Percentiles rank a stretch among this genome's conserved stretches.
phyloP scores from a whole-genome alignment of 306 rosid species.

The Cicer judaicum region DNA sequence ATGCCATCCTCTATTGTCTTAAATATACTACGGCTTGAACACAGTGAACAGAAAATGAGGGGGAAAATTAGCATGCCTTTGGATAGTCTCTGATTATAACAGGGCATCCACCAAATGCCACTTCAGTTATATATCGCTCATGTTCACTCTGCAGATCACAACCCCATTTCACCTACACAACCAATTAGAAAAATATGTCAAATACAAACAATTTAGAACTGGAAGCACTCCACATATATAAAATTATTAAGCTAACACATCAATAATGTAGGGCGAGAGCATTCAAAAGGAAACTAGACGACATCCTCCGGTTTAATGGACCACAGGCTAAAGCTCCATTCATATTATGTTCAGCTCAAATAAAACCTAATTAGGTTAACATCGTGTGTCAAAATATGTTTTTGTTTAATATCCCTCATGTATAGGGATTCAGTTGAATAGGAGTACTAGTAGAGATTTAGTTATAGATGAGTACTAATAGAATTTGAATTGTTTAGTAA shows the following conservation, averaged over 20 bases:
- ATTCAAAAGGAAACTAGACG: too few relatives aligned
- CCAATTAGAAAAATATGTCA: conserved; percentile 34
- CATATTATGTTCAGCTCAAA: conserved; percentile 9
- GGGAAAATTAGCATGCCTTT: conserved; percentile 63
- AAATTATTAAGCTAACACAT: conserved; percentile 30
- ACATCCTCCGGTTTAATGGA: too few relatives aligned
- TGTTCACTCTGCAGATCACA: conserved; percentile 98
- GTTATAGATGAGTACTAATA: too few relatives aligned
- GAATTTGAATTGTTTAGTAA: too few relatives aligned
- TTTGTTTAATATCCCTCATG: too few relatives aligned
- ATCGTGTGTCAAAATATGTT: background rate
- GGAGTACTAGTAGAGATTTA: too few relatives aligned
- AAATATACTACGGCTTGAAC: background rate
- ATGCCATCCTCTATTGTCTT: conserved; percentile 24
- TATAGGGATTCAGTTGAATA: too few relatives aligned
- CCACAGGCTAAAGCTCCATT: background rate
- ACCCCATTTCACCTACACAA: conserved; percentile 87
- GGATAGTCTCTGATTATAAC: conserved; percentile 95
- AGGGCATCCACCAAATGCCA: conserved; percentile 85
- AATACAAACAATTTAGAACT: conserved; percentile 4
- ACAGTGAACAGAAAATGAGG: conserved; percentile 35
- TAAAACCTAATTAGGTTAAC: background rate
- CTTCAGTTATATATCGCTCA: conserved; percentile 92
- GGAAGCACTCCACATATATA: conserved; percentile 29
- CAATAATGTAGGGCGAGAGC: background rate